Evolutionary conservation across 2,329 filamentous ascomycete genomes (phyloP).

Genomic region (Fusarium nisikadoi): DNA sequence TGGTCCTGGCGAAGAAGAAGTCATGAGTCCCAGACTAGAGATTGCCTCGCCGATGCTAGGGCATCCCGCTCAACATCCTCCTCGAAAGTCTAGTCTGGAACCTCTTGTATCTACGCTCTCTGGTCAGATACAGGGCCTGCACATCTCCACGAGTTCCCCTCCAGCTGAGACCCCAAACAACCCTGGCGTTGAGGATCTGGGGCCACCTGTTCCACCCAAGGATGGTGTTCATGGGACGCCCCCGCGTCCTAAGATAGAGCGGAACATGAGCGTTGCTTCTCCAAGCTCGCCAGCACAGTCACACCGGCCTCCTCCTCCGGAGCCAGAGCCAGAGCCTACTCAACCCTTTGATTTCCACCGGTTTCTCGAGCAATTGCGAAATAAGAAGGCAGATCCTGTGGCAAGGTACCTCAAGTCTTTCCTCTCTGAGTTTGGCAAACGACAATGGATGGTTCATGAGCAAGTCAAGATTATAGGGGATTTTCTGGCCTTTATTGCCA

Average conservation of each 20-base stretch:
- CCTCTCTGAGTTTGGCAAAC: conserved; percentile 92
- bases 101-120: conserved; percentile 66
- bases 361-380: conserved; percentile 93
- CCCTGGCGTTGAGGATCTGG: conserved; percentile 56
- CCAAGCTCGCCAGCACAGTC: conserved; percentile 62
- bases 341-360: conserved; percentile 97
- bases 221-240: conserved; percentile 60
- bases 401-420: conserved; percentile 96
- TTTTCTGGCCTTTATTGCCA: conserved; percentile 94
- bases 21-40: conserved; percentile 91
- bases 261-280: conserved; percentile 43
- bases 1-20: conserved; percentile 79
- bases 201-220: conserved; percentile 70
- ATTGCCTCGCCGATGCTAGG: conserved; percentile 81
- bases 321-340: conserved; percentile 81
- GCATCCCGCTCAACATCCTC: conserved; percentile 76
- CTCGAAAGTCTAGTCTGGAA: conserved; percentile 87
- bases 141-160: conserved; percentile 54
- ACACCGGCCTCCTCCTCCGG: conserved; percentile 75
- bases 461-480: conserved; percentile 99
- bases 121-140: conserved; percentile 58
- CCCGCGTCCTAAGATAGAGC: conserved; percentile 54
- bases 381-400: conserved; percentile 97
- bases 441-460: conserved; percentile 99
- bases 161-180: conserved; percentile 52